Base-by-base conservation (phyloP, 139 green algal genomes). In the Picochlorum sp. region DNA sequence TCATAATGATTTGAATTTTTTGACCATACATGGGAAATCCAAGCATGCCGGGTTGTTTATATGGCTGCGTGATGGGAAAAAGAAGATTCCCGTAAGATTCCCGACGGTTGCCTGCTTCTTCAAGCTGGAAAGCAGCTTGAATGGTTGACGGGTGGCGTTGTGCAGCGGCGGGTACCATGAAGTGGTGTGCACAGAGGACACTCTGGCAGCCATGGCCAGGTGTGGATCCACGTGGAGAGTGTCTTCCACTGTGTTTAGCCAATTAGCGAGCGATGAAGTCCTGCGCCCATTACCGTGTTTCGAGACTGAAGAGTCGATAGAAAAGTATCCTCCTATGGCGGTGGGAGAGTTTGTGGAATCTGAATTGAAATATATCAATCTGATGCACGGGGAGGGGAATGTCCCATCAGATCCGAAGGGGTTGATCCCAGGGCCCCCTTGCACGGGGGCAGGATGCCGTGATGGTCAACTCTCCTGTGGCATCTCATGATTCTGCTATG, bases 1-100 rank as follows among this genome's bases (percentile, higher is more conserved):
- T 68, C 92, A 98, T 77, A 88, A 84, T 66, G 92, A 97, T 73
- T 78, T 97, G 26, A 97, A 97, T 72, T 81, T 96, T 44, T 74
- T 97, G 14, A 97, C 90, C 6, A 85, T 95, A 21, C 91, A 97
- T 65, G 90, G 90, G 58, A 80, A 80, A 73, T 79, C 61, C 4
- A 71, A 81, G 13, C 92, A 80, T 62, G 82, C 86, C 4, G 86
- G 86, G 3, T 79, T 94, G 45, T 75, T 68, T 54, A 72, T 84
- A 28, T 97, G 90, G 90, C 68, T 95, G 70, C 66, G 78, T 1
- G 74, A 91, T 65, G 92, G 92, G 3, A 41, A 6, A 10, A 64
- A 65, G 24, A 75, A 77, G 9, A 62, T 92, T 45, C 66, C 80
- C 1, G 88, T 96, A 62, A 62, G 37, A 80, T 91, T 15, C 87